These are phyloP conservation scores for Brassica hybrid DNA, from an alignment of 441 rosid genomes.

Conservation along the genomic window DNA sequence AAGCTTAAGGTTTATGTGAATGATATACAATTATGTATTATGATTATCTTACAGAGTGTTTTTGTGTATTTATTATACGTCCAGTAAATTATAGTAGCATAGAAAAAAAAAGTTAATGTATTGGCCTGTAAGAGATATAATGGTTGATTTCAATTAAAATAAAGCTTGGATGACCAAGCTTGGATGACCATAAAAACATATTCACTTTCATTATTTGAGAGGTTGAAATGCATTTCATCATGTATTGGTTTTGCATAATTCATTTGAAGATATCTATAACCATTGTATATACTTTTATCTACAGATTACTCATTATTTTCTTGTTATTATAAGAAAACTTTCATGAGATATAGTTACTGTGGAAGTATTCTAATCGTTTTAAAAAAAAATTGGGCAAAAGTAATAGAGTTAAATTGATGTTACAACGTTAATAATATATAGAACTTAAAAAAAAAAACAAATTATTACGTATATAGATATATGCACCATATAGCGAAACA, in stretches of 20 bases:
- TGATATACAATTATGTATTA: constrained; percentile 22
- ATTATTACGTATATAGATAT: too few relatives aligned
- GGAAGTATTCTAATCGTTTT: too few relatives aligned
- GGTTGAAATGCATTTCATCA: background rate
- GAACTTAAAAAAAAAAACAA: too few relatives aligned
- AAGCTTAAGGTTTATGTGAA: constrained; percentile 35
- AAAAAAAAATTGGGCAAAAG: too few relatives aligned
- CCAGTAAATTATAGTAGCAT: background rate
- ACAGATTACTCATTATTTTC: background rate
- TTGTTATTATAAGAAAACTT: background rate
- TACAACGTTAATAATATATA: too few relatives aligned
- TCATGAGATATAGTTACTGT: too few relatives aligned
- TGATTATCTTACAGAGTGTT: constrained; percentile 9
- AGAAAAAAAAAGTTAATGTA: background rate
- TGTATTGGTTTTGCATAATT: background rate
- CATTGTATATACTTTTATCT: too few relatives aligned
- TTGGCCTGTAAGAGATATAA: background rate
- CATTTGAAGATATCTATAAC: background rate
- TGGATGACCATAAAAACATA: background rate
- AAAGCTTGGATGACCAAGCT: background rate
- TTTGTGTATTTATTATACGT: background rate
- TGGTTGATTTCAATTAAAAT: background rate
- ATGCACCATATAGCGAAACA: too few relatives aligned
- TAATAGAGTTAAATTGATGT: too few relatives aligned
- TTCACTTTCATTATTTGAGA: background rate